phyloP scores from a whole-genome alignment of 2,329 filamentous ascomycete species.

The Colletotrichum plurivorum region DNA sequence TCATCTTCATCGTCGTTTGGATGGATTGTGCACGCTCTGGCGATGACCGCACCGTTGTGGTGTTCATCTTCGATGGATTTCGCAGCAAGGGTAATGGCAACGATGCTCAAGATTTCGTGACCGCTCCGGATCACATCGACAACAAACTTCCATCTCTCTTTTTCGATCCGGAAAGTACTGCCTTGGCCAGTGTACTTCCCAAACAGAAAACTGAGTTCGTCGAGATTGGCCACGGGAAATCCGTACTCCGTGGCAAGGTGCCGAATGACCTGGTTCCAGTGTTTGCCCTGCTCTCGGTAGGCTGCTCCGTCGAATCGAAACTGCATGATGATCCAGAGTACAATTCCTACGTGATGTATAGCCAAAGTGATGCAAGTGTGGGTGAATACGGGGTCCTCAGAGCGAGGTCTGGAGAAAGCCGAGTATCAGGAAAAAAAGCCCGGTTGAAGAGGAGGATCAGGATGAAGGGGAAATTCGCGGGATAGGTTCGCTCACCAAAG shows the following conservation, averaged over 20 bases:
- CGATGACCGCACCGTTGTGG: conserved; percentile 18
- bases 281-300: too few species aligned
- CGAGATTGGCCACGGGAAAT: conserved; percentile 12
- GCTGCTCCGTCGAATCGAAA: not conserved
- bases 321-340: not conserved
- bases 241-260: not conserved
- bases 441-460: too few species aligned
- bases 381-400: too few species aligned
- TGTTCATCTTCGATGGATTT: not conserved
- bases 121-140: conserved; percentile 13
- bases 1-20: not conserved
- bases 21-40: conserved; percentile 8
- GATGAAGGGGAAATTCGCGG: too few species aligned
- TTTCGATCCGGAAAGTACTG: conserved; percentile 22
- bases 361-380: too few species aligned
- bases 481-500: too few species aligned
- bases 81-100: conserved; percentile 18
- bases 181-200: conserved; percentile 8
- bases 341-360: too few species aligned
- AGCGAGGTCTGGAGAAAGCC: too few species aligned
- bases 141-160: conserved; percentile 5
- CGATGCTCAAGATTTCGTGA: conserved; percentile 18
- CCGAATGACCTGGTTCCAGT: not conserved
- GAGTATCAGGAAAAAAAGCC: too few species aligned
- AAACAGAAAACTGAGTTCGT: conserved; percentile 1